A percentile compares a stretch with the other conserved stretches of the same genome.
phyloP scores from a whole-genome alignment of 2,329 filamentous ascomycete genomes.

The Fusarium globosum region DNA sequence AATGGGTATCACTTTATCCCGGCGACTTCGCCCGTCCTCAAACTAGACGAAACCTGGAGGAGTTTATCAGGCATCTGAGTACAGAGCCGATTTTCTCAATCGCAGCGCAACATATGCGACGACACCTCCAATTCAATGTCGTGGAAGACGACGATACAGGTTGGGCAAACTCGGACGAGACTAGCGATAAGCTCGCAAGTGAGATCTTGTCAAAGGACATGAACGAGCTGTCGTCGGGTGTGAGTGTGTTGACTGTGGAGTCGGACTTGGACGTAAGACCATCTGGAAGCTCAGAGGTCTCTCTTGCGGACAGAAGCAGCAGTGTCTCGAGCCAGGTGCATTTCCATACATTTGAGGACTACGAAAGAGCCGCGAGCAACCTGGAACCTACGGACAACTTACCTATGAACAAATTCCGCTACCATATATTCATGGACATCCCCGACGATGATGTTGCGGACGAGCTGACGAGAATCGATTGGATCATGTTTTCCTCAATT shows the following conservation, averaged over 20 bases:
- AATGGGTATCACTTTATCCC: constrained; percentile 91
- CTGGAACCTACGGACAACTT: constrained; percentile 77
- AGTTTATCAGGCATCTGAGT: constrained; percentile 80
- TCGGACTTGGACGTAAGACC: constrained; percentile 57
- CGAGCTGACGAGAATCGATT: constrained; percentile 95
- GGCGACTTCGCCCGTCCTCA: constrained; percentile 88
- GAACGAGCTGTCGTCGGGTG: constrained; percentile 53
- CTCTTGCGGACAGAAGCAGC: constrained; percentile 54
- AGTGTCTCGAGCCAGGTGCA: constrained; percentile 60
- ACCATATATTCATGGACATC: constrained; percentile 89
- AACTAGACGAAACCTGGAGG: constrained; percentile 77
- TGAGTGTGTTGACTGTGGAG: constrained; percentile 62
- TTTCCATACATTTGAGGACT: constrained; percentile 78
- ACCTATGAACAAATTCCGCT: constrained; percentile 84
- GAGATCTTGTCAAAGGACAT: constrained; percentile 54
- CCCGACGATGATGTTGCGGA: constrained; percentile 86
- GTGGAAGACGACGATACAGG: constrained; percentile 90
- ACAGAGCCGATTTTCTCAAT: constrained; percentile 84
- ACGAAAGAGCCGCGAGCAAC: constrained; percentile 79
- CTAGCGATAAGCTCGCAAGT: constrained; percentile 49
- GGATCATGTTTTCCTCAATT: constrained; percentile 97
- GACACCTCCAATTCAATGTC: constrained; percentile 77
- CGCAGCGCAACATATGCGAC: constrained; percentile 85
- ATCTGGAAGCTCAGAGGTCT: constrained; percentile 59
- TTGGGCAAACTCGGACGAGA: constrained; percentile 86